Percentiles rank a stretch among this genome's conserved stretches.
Evolutionary conservation across 2,329 filamentous ascomycete genomes (phyloP).

Genomic region (Cladophialophora immunda): DNA sequence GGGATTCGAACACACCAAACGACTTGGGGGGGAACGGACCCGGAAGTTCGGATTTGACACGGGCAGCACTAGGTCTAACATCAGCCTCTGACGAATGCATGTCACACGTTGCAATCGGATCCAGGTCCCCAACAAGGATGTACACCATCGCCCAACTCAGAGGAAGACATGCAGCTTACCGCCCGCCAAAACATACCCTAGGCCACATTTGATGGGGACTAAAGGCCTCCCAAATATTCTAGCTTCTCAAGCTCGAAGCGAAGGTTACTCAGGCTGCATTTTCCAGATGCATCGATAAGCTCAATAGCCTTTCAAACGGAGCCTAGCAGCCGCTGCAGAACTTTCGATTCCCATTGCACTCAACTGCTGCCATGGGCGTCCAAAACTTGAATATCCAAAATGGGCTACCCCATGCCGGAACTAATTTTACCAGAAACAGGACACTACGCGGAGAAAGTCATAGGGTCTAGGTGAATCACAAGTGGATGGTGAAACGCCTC

Average conservation of each 20-base stretch:
- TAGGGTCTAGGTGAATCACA: conserved; percentile 2
- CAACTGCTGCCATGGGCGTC: background rate
- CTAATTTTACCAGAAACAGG: conserved; percentile 18
- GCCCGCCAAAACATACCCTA: conserved; percentile 19
- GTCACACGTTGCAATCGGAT: conserved; percentile 32
- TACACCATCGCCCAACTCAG: conserved; percentile 11
- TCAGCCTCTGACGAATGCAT: conserved; percentile 29
- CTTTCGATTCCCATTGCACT: background rate
- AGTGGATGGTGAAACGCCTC: conserved; percentile 26
- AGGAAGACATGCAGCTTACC: conserved; percentile 15
- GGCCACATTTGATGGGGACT: conserved; percentile 11
- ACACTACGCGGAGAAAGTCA: background rate
- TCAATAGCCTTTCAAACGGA: conserved; percentile 6
- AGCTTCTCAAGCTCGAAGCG: conserved; percentile 23
- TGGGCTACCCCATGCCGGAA: background rate
- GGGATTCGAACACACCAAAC: background rate
- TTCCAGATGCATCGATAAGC: conserved; percentile 21
- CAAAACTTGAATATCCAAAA: background rate
- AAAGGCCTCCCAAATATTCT: conserved; percentile 2
- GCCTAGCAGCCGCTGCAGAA: conserved; percentile 1
- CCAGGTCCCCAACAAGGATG: conserved; percentile 9
- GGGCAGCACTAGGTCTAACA: conserved; percentile 22
- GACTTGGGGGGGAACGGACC: conserved; percentile 3
- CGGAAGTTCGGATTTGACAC: conserved; percentile 30
- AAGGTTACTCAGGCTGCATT: conserved; percentile 30